These are phyloP conservation scores for Mortierella sp. DNA, from an alignment of 371 early-diverging fungal genomes.

Conservation along the genomic window DNA sequence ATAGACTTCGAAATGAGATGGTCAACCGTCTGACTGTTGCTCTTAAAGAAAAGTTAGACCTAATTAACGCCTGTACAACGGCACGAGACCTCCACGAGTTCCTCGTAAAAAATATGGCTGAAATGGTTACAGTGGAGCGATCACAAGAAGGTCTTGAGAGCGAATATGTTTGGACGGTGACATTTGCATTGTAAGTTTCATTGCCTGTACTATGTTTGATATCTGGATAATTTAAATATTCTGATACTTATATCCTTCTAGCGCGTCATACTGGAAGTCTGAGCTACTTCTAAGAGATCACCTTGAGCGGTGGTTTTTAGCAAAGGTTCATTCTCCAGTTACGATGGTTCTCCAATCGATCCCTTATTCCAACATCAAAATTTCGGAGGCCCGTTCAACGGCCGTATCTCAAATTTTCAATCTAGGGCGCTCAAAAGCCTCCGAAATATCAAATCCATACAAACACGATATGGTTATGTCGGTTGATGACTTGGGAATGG, in stretches of 20 bases:
- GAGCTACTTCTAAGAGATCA: neutral
- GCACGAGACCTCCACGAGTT: too few species aligned
- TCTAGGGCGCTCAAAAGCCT: neutral
- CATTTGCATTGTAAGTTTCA: too few species aligned
- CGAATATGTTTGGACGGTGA: too few species aligned
- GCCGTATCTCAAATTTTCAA: neutral
- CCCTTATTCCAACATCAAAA: neutral
- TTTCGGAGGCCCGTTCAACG: neutral
- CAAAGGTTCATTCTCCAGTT: neutral
- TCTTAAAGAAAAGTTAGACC: neutral
- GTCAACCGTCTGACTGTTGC: slow-evolving; percentile 7
- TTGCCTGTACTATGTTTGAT: neutral
- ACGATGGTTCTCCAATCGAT: neutral
- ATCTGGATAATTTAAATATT: neutral
- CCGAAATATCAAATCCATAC: neutral
- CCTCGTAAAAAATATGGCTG: neutral
- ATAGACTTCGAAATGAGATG: slow-evolving; percentile 7
- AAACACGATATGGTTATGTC: slow-evolving; percentile 3
- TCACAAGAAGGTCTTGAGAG: slow-evolving; percentile 3
- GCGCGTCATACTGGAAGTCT: slow-evolving; percentile 7
- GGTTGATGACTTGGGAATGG: neutral
- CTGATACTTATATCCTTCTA: neutral
- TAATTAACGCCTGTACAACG: too few species aligned
- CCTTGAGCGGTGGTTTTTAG: slow-evolving; percentile 6
- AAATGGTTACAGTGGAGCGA: slow-evolving; percentile 7